Percentiles rank a stretch among this genome's conserved stretches.
Conservation (phyloP, 192 early-diverging fungal species). For the Neocallimastix lanati region DNA sequence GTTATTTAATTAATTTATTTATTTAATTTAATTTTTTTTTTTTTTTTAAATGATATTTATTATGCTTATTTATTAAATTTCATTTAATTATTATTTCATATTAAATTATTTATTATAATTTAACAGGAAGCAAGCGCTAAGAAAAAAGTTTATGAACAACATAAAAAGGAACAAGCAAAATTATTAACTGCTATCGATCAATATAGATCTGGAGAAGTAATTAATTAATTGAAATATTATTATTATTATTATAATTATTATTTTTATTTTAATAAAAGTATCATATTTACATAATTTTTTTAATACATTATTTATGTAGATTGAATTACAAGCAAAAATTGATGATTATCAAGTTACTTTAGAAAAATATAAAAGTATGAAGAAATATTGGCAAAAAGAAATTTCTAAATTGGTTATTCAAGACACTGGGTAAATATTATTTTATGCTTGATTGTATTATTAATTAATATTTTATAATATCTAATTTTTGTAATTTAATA, state of each 20-base stretch:
- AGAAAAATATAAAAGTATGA: slow-evolving; percentile 21
- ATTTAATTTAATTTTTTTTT: too few species aligned
- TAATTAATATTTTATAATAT: too few species aligned
- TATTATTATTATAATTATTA: too few species aligned
- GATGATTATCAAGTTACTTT: slow-evolving; percentile 42
- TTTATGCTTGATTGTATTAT: too few species aligned
- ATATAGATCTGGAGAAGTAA: not conserved
- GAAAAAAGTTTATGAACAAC: not conserved
- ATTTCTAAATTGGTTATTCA: slow-evolving; percentile 31
- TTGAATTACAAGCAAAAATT: slow-evolving; percentile 35
- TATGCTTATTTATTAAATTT: too few species aligned
- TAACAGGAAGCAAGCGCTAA: not conserved
- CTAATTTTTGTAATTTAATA: too few species aligned
- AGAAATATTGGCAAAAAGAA: slow-evolving; percentile 27
- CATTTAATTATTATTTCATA: not conserved
- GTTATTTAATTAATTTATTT: too few species aligned
- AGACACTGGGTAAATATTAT: slow-evolving; percentile 16
- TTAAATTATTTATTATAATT: not conserved
- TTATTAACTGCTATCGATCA: not conserved
- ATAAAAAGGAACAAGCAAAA: not conserved
- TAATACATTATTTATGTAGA: too few species aligned
- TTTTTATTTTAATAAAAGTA: too few species aligned
- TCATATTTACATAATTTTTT: too few species aligned
- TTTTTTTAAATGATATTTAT: too few species aligned
- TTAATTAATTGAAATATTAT: too few species aligned